Percentiles rank a stretch among this genome's conserved stretches.
These are phyloP conservation scores for Claviceps sp. DNA, from an alignment of 2,329 filamentous ascomycete species.

Conservation along the genomic window DNA sequence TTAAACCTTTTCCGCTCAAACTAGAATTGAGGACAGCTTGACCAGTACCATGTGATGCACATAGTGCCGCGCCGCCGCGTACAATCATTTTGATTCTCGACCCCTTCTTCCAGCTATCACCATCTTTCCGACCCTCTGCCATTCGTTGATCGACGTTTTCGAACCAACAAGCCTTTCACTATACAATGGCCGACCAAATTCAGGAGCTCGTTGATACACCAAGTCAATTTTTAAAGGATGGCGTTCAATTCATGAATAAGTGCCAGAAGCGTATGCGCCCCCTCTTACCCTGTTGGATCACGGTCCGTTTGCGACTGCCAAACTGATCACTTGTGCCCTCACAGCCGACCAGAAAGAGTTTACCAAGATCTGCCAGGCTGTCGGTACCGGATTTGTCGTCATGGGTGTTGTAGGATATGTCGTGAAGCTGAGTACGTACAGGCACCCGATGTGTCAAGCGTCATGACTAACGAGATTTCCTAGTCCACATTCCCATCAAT, in stretches of 20 bases:
- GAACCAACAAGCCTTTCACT: neutral
- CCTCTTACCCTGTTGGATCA: neutral
- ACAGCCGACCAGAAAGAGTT: slow-evolving; percentile 30
- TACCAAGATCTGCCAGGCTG: slow-evolving; percentile 38
- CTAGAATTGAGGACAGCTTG: slow-evolving; percentile 6
- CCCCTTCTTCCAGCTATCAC: neutral
- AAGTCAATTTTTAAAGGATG: slow-evolving; percentile 49
- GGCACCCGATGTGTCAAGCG: neutral
- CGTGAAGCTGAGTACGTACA: slow-evolving; percentile 50
- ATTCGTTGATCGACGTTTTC: neutral
- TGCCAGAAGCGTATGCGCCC: slow-evolving; percentile 46
- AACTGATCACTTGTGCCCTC: neutral
- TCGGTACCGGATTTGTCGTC: slow-evolving; percentile 56
- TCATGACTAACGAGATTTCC: neutral
- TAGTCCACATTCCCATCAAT: slow-evolving; percentile 58
- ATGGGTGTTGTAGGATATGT: slow-evolving; percentile 60
- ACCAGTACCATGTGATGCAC: neutral
- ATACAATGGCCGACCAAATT: slow-evolving; percentile 51
- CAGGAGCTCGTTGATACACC: slow-evolving; percentile 59
- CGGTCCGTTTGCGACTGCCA: neutral
- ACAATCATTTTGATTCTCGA: neutral
- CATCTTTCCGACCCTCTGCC: neutral
- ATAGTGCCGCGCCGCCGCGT: neutral
- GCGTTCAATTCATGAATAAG: slow-evolving; percentile 47
- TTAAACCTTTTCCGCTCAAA: slow-evolving; percentile 2